Base-by-base conservation (phyloP, 257 asterid genomes). In the Solanum ossicruentum region DNA sequence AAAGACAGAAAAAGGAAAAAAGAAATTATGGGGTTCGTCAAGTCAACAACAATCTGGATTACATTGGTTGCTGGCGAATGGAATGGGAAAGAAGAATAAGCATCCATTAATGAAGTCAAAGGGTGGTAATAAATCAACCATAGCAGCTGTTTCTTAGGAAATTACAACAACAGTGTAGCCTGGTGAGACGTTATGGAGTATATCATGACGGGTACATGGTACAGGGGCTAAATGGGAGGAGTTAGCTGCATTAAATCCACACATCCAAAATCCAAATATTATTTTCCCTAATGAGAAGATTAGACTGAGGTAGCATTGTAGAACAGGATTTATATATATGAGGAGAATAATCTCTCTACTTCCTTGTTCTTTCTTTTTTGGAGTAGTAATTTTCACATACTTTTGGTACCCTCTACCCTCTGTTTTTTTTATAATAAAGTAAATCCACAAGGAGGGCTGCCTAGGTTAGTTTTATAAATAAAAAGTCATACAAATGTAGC, bases 81-180 rank as follows among this genome's bases (percentile, higher is more conserved):
- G 99, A 86, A 95, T 97, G 98, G 99, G 98, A 82, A 97, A 97
- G 94, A 97, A 93, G 93, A 93, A 96, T 80, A 95, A 93, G 85
- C 96, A 92, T 88, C 97, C 94, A 8, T 57, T 92, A 17, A 60
- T 93, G 94, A 97, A 95, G 88, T 90, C 97, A 15, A 93, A 92
- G 80, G 89, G 82, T 23, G 87, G 85, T 26, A 84, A 82, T 10
- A 92, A 85, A 85, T 41, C 90, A 58, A 87, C 95, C 15, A 79
- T 81, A 15, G 84, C 92, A 81, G 87, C 57, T 85, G 82, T 93
- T 55, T 70, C 90, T 18, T 63, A 84, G n/a, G 84, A 84, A 26
- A 61, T 90, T 1, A 75, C 94, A 67, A 75, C 94, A 67, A 89
- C 87, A 21, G 92, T 58, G 52, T 91, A 92, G 85, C 93, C 92